These are phyloP conservation scores for Aspergillus bertholletiae DNA, from an alignment of 495 filamentous ascomycete species.

Conservation along the genomic window DNA sequence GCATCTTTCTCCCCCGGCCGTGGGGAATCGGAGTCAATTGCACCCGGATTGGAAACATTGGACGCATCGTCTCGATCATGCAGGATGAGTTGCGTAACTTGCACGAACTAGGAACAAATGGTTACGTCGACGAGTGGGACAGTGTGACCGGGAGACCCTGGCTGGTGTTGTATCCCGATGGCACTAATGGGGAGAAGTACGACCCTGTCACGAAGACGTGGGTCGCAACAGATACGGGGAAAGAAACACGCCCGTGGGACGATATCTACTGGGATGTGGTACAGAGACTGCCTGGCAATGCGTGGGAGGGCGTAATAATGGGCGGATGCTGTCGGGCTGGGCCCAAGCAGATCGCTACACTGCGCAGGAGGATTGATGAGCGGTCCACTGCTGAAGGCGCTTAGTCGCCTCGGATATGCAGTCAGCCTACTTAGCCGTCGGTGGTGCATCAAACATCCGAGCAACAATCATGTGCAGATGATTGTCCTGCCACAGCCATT, in stretches of 20 bases:
- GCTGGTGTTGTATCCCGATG: slow-evolving; percentile 66
- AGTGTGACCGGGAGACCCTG: slow-evolving; percentile 28
- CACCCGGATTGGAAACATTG: slow-evolving; percentile 56
- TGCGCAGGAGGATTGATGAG: slow-evolving; percentile 10
- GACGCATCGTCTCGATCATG: slow-evolving; percentile 32
- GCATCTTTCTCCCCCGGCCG: slow-evolving; percentile 29
- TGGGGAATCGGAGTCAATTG: slow-evolving; percentile 69
- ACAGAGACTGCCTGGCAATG: slow-evolving; percentile 1
- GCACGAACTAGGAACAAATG: neutral
- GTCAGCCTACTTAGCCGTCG: no score
- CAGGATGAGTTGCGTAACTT: slow-evolving; percentile 7
- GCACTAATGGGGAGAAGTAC: slow-evolving; percentile 63
- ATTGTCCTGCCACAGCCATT: no score
- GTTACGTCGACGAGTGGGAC: slow-evolving; percentile 29
- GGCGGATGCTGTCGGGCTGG: slow-evolving; percentile 21
- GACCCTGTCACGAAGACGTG: slow-evolving; percentile 58
- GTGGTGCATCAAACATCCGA: no score
- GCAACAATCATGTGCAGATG: no score
- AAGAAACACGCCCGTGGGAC: slow-evolving; percentile 18
- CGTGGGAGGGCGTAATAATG: slow-evolving; percentile 17
- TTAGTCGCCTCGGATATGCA: neutral
- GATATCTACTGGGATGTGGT: slow-evolving; percentile 15
- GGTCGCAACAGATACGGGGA: slow-evolving; percentile 20
- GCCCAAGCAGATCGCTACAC: slow-evolving; percentile 12
- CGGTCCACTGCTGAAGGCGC: neutral